These are phyloP conservation scores for Dothiorella sarmentorum DNA, from an alignment of 2,329 filamentous ascomycete genomes.

Conservation along the genomic window DNA sequence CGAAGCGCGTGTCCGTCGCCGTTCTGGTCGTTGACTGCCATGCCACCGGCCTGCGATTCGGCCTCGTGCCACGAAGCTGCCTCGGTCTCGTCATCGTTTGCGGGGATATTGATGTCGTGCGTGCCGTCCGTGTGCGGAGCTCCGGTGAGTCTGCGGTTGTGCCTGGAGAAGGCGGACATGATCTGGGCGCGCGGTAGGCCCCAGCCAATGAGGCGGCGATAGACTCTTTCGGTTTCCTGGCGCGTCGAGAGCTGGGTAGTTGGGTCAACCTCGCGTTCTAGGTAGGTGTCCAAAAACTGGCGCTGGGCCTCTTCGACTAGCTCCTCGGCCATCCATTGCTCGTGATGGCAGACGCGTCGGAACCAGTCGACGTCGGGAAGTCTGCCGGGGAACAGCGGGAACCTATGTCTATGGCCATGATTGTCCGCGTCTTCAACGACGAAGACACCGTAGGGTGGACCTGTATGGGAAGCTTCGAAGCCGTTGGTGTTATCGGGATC, in stretches of 20 bases:
- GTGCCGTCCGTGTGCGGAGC: conserved; percentile 3
- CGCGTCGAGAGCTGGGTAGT: not conserved
- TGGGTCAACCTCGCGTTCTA: conserved; percentile 2
- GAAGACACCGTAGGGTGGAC: conserved; percentile 8
- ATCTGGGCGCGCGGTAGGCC: conserved; percentile 5
- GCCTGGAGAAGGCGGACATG: not conserved
- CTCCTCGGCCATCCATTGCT: conserved; percentile 3
- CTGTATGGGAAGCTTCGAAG: not conserved
- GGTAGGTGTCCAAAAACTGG: conserved; percentile 9
- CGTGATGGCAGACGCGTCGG: conserved; percentile 2
- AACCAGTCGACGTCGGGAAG: conserved; percentile 11
- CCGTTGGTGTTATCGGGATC: too few species aligned
- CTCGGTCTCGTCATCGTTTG: conserved; percentile 22
- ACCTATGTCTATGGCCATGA: conserved; percentile 2
- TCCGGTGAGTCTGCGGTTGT: not conserved
- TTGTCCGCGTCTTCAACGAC: conserved; percentile 6
- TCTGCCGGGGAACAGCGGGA: conserved; percentile 5
- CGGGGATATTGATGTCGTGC: not conserved
- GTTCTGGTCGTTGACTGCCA: conserved; percentile 39
- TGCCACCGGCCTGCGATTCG: conserved; percentile 18
- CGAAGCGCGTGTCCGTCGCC: conserved; percentile 73
- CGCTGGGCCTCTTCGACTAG: conserved; percentile 11
- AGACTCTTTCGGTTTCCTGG: not conserved
- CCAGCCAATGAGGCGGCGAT: conserved; percentile 5
- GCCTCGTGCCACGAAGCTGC: conserved; percentile 27